Conservation (phyloP, 73 alveolate genomes). For the Paramecium octaurelia region DNA sequence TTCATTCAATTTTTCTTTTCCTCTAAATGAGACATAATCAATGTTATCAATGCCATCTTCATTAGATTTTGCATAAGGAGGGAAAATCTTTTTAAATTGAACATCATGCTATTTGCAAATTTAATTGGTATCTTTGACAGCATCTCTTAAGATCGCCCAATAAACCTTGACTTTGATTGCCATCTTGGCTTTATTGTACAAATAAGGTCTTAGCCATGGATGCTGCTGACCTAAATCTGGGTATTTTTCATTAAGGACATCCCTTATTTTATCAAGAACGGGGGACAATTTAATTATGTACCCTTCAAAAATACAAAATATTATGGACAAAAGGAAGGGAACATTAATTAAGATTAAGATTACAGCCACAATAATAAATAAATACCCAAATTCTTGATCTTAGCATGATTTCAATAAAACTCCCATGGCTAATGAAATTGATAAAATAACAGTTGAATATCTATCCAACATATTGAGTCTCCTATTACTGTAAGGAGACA, state of each 20-base stretch:
- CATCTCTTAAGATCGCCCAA: not conserved
- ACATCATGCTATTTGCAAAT: not conserved
- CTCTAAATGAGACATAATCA: not conserved
- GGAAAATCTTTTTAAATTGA: not conserved
- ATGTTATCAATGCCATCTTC: not conserved
- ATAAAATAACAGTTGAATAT: conserved; percentile 39
- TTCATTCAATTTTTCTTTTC: not conserved
- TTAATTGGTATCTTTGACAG: not conserved
- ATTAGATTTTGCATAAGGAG: not conserved
- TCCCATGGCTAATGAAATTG: conserved; percentile 32
- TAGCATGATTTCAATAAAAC: not conserved
- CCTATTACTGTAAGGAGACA: conserved; percentile 37
- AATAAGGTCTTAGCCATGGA: not conserved
- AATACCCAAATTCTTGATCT: not conserved
- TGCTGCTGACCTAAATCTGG: not conserved
- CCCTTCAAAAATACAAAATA: conserved; percentile 14
- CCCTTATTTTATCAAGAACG: not conserved
- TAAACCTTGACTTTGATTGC: not conserved
- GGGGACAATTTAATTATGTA: not conserved
- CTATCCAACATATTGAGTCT: conserved; percentile 44
- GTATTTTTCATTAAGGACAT: conserved; percentile 5
- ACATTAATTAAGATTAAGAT: not conserved
- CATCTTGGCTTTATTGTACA: not conserved
- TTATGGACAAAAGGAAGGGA: not conserved
- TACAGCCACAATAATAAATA: not conserved